Percentiles rank a stretch among this genome's conserved stretches.
phyloP scores from a whole-genome alignment of 306 rosid species.

The Chamaecrista fasciculata region DNA sequence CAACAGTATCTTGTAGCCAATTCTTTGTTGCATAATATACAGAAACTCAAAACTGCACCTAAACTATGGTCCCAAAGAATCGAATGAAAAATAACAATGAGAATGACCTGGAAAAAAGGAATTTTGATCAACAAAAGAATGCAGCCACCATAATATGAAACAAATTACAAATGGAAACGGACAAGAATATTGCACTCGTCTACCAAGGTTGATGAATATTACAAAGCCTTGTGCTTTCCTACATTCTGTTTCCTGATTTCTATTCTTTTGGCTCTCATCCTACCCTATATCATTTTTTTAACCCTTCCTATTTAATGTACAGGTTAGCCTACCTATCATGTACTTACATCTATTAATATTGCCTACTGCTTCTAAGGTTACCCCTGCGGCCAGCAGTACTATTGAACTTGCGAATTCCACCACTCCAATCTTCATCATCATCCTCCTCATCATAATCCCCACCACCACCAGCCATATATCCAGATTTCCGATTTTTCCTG shows the following conservation, averaged over 20 bases:
- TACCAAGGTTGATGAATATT: slow-evolving; percentile 21
- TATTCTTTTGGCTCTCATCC: slow-evolving; percentile 38
- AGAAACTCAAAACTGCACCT: not conserved
- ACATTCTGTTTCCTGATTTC: slow-evolving; percentile 47
- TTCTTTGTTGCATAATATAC: too few species aligned
- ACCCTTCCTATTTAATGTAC: slow-evolving; percentile 73
- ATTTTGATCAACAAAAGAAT: slow-evolving; percentile 58
- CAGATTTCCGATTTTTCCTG: slow-evolving; percentile 68
- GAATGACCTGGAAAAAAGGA: not conserved
- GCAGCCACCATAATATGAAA: slow-evolving; percentile 48
- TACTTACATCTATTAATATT: slow-evolving; percentile 59
- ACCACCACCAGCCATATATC: slow-evolving; percentile 25
- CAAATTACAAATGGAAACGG: slow-evolving; percentile 53
- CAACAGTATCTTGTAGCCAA: too few species aligned
- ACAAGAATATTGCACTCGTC: slow-evolving; percentile 29
- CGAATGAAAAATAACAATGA: slow-evolving; percentile 9
- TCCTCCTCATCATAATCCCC: slow-evolving; percentile 56
- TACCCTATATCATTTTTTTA: slow-evolving; percentile 37
- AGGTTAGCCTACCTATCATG: slow-evolving; percentile 83
- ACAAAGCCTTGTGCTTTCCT: slow-evolving; percentile 36
- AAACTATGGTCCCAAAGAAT: not conserved
- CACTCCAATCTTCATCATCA: slow-evolving; percentile 54
- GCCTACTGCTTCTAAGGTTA: slow-evolving; percentile 63
- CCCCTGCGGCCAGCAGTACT: slow-evolving; percentile 71
- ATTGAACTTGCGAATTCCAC: slow-evolving; percentile 54